phyloP scores from a whole-genome alignment of 768 basidiomycete species.

The Pulveroboletus sp. region DNA sequence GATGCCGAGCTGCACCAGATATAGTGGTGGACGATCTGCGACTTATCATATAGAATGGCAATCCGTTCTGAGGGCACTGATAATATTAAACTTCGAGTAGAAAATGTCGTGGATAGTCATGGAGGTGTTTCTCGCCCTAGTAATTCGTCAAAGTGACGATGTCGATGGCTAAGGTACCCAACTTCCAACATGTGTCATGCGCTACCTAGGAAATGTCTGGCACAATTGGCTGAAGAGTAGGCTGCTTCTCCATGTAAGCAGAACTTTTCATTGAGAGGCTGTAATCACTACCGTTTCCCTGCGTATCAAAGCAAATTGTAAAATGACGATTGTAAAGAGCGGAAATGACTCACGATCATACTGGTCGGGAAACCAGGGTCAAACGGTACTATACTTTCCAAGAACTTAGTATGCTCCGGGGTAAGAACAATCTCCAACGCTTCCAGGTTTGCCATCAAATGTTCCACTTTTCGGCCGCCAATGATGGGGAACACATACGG shows the following conservation, averaged over 20 bases:
- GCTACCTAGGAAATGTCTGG: slow-evolving; percentile 4
- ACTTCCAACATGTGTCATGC: too few species aligned
- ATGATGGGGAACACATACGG: slow-evolving; percentile 52
- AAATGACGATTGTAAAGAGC: not conserved
- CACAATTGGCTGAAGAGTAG: slow-evolving; percentile 4
- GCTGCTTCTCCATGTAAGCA: slow-evolving; percentile 21
- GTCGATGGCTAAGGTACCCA: too few species aligned
- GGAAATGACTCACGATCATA: slow-evolving; percentile 29
- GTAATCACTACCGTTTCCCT: slow-evolving; percentile 30
- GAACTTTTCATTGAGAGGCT: slow-evolving; percentile 9
- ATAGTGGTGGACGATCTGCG: too few species aligned
- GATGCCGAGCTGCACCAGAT: too few species aligned
- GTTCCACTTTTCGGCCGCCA: slow-evolving; percentile 52
- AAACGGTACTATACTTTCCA: slow-evolving; percentile 44
- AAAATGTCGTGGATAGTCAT: too few species aligned
- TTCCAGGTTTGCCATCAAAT: slow-evolving; percentile 48
- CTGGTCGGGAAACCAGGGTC: slow-evolving; percentile 43
- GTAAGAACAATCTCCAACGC: slow-evolving; percentile 47
- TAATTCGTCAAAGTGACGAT: too few species aligned
- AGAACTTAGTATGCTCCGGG: slow-evolving; percentile 41
- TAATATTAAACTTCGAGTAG: too few species aligned
- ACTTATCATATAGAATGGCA: too few species aligned
- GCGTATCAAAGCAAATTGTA: not conserved
- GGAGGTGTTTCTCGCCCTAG: too few species aligned
- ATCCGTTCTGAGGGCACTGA: too few species aligned